Base-by-base conservation (phyloP, 2,329 filamentous ascomycete genomes). In the Penicillium occitanis region DNA sequence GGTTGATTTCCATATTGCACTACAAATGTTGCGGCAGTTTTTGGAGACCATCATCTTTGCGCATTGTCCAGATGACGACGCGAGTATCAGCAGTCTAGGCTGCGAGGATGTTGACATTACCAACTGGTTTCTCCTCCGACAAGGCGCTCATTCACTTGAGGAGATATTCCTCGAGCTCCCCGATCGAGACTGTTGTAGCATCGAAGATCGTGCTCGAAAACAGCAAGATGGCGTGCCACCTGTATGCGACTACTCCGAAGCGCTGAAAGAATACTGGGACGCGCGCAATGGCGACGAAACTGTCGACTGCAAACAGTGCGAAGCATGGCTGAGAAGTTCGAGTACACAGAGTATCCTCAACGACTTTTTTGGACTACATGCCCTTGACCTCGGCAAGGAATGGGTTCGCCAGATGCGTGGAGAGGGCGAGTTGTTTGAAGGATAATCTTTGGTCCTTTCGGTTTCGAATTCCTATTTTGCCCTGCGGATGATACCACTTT, bases 331-430 rank as follows among this genome's bases (percentile, higher is more conserved):
- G 28, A 61, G 73, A 30, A 75, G 73, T 59, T 74, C 73, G 66
- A 75, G 73, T 58, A 70, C 73, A 14, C 73, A 74, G 48, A 72
- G 71, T n/a, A 69, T 70, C 22, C 57, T 74, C 61, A 71, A 74
- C 59, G 73, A 75, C 65, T 70, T 69, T 44, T 70, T 69, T 42
- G 73, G 73, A 8, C 57, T 70, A 13, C 70, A 71, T 51, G 71
- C 68, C 14, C 70, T 74, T 44, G 69, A 70, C 30, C 68, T 68
- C n/a, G 73, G 72, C 14, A 69, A 73, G 62, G 66, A 69, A 33
- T 75, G 73, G 68, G 67, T 75, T 30, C 71, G 69, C 40, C 72
- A 75, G 63, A 74, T 72, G 71, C 74, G 73, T 68, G 70, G 69
- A 55, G 69, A 74, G 48, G 67, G 63, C 66, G 73, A 66, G 65